A percentile compares a stretch with the other conserved stretches of the same genome.
These are phyloP conservation scores for Trichoderma endophyticum DNA, from an alignment of 2,329 filamentous ascomycete genomes.

Conservation along the genomic window DNA sequence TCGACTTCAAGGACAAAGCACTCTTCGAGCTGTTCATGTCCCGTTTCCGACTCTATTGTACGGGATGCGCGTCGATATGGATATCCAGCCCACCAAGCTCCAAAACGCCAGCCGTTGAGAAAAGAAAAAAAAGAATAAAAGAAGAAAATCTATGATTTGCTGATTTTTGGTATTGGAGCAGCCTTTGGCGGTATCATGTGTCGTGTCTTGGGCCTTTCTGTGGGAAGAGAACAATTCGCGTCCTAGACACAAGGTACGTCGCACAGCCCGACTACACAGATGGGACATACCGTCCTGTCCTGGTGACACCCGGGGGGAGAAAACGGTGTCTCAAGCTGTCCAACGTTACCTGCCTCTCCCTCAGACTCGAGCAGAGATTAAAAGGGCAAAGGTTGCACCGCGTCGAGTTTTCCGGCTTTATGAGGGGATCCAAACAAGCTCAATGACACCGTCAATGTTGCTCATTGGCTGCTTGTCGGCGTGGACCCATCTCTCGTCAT, in stretches of 20 bases:
- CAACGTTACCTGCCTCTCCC: neutral
- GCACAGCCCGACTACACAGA: neutral
- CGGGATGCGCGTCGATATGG: neutral
- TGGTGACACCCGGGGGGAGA: neutral
- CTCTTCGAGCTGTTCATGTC: neutral
- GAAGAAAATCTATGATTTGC: neutral
- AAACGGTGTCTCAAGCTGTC: neutral
- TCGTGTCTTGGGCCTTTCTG: too few relatives aligned
- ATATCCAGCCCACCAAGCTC: conserved; percentile 15
- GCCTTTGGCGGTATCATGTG: neutral
- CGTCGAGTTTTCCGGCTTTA: neutral
- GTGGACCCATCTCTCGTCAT: conserved; percentile 53
- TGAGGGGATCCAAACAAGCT: conserved; percentile 53
- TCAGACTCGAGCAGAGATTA: neutral
- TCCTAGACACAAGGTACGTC: neutral
- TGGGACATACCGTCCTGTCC: neutral
- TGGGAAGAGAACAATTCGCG: neutral
- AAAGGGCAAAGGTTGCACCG: neutral
- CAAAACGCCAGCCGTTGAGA: conserved; percentile 11
- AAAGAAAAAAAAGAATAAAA: neutral
- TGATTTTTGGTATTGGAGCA: neutral
- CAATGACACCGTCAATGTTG: conserved; percentile 52
- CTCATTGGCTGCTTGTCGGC: conserved; percentile 47
- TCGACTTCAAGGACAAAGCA: neutral
- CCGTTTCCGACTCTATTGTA: neutral